These are phyloP conservation scores for Alternaria novae-zelandiae DNA, from an alignment of 2,329 filamentous ascomycete genomes.

Conservation along the genomic window DNA sequence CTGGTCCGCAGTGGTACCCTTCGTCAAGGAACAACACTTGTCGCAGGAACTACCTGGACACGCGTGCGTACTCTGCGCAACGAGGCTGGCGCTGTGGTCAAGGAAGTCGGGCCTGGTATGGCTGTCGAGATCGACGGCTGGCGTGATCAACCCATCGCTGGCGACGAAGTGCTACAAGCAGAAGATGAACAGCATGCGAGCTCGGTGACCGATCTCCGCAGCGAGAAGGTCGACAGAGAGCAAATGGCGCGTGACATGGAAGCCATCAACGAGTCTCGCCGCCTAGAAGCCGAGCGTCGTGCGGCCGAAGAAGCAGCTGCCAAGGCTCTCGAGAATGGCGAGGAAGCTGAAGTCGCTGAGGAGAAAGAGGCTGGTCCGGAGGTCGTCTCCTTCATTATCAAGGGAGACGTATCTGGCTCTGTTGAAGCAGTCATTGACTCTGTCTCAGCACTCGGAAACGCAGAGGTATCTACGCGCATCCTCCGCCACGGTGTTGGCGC, in stretches of 20 bases:
- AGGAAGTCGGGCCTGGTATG: slow-evolving; percentile 81
- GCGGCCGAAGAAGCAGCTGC: slow-evolving; percentile 62
- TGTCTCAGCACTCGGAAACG: slow-evolving; percentile 79
- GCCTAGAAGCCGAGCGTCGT: slow-evolving; percentile 64
- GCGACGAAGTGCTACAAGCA: slow-evolving; percentile 86
- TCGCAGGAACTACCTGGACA: slow-evolving; percentile 88
- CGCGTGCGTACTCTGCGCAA: slow-evolving; percentile 84
- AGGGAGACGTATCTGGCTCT: slow-evolving; percentile 91
- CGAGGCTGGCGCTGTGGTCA: slow-evolving; percentile 76
- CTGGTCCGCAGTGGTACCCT: slow-evolving; percentile 89
- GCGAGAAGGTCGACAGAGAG: slow-evolving; percentile 72
- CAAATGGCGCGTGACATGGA: slow-evolving; percentile 72
- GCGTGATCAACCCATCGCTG: slow-evolving; percentile 84
- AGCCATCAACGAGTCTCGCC: slow-evolving; percentile 74
- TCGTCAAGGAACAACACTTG: slow-evolving; percentile 78
- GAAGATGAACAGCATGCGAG: slow-evolving; percentile 79
- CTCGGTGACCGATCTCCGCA: slow-evolving; percentile 76
- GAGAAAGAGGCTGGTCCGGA: slow-evolving; percentile 55
- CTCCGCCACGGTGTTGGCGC: slow-evolving; percentile 79
- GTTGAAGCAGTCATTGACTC: slow-evolving; percentile 87
- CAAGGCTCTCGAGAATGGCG: slow-evolving; percentile 30
- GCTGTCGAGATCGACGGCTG: slow-evolving; percentile 96
- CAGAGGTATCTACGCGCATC: slow-evolving; percentile 79
- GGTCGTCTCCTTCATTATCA: slow-evolving; percentile 81
- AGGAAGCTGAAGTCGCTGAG: slow-evolving; percentile 46